Base-by-base conservation (phyloP, 148 eudicot genomes). In the Rhododendron griersonianum region DNA sequence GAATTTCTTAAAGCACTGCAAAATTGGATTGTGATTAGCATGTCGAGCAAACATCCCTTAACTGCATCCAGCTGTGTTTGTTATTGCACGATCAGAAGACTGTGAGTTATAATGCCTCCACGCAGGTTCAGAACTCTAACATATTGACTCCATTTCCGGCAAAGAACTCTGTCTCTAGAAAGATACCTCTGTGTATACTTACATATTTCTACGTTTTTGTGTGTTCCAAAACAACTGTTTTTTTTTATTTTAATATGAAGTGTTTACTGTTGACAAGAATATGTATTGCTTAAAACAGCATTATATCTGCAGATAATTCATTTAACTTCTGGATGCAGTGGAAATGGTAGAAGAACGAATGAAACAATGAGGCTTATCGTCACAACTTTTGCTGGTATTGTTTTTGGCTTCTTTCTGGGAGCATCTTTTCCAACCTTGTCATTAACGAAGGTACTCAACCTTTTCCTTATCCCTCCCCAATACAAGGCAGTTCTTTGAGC, bases 341-440 rank as follows among this genome's bases (percentile, higher is more conserved):
- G 80, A 73, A 82, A 81, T 37, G 39, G 47, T 35, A 90, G 95
- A 87, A 91, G 88, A 85, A 77, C 91, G 18, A 91, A 91, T 82
- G 91, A 90, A 81, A 87, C 86, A 28, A 90, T 91, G 93, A 90
- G 90, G 94, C 90, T 95, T 83, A 30, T 94, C 39, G 80, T 94
- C 81, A 93, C 92, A 76, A 89, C 95, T 75, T 88, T 93, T 28
- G 89, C 89, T 35, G 96, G 98, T 48, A 51, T 91, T 35, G 85
- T 95, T 41, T 90, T 95, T 87, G 98, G 98, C 81, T 92, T 94
- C 89, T 92, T 93, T 88, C 80, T 95, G 76, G 96, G 96, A 59
- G 88, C 67, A 25, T 92, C 93, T 15, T 91, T 94, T 88, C 96
- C 98, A 33, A 83, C 92, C 67, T 44, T 91, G 77, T 89, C 94